A percentile compares a stretch with the other conserved stretches of the same genome.
These are phyloP conservation scores for Agaricus bisporus DNA, from an alignment of 768 basidiomycete species.

Conservation along the genomic window DNA sequence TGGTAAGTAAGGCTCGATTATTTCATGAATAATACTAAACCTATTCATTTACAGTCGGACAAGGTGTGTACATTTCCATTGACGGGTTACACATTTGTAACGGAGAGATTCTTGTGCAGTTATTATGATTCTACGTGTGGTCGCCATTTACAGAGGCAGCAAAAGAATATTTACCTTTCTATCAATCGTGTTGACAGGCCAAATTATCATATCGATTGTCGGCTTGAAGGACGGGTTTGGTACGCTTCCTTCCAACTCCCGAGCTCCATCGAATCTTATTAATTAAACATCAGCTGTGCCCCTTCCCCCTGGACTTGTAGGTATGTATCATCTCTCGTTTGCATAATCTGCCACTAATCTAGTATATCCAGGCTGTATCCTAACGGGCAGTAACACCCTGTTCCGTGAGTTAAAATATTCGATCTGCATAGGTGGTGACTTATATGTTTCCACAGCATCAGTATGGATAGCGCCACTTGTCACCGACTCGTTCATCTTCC, in stretches of 20 bases:
- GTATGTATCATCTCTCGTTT: constrained; percentile 8
- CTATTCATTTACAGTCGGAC: not conserved
- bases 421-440: too few species aligned
- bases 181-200: constrained; percentile 17
- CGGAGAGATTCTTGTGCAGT: constrained; percentile 11
- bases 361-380: constrained; percentile 19
- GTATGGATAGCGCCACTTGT: constrained; percentile 21
- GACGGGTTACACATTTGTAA: too few species aligned
- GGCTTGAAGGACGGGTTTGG: constrained; percentile 21
- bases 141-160: constrained; percentile 21
- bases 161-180: constrained; percentile 15
- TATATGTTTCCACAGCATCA: constrained; percentile 11
- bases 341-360: not conserved
- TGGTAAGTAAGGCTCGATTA: not conserved
- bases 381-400: constrained; percentile 16
- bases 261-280: not conserved
- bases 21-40: too few species aligned
- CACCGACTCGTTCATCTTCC: constrained; percentile 16
- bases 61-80: constrained; percentile 10
- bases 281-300: constrained; percentile 14
- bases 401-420: constrained; percentile 17
- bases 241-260: constrained; percentile 4
- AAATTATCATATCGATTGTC: constrained; percentile 19
- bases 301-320: constrained; percentile 19
- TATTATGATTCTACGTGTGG: constrained; percentile 27